Evolutionary conservation across 306 rosid species (phyloP).

Genomic region (Trifolium pratense): DNA sequence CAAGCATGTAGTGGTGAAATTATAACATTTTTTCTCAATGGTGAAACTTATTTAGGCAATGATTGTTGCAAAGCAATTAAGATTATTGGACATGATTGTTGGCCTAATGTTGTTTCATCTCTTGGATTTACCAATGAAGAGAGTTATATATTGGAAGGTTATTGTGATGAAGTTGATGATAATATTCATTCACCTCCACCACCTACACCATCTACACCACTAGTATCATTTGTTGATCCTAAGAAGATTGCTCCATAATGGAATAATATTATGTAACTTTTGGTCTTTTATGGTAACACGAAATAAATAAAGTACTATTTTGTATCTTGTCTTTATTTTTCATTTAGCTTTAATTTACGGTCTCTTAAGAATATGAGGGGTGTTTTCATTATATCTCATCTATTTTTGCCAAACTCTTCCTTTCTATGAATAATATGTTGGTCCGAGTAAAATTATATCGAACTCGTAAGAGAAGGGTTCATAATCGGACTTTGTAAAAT

Average conservation of each 20-base stretch:
- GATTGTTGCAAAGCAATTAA: constrained; percentile 60
- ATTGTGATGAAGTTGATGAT: constrained; percentile 53
- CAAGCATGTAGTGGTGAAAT: constrained; percentile 68
- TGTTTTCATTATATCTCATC: too few species aligned
- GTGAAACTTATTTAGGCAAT: constrained; percentile 59
- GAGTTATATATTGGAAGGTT: constrained; percentile 55
- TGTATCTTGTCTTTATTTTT: not conserved
- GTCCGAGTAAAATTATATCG: too few species aligned
- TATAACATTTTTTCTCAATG: constrained; percentile 58
- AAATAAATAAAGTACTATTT: not conserved
- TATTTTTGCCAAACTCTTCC: too few species aligned
- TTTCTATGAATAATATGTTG: too few species aligned
- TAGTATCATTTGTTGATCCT: constrained; percentile 1
- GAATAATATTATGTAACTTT: not conserved
- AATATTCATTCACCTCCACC: constrained; percentile 25
- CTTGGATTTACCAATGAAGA: constrained; percentile 68
- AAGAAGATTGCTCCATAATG: not conserved
- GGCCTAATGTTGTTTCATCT: constrained; percentile 63
- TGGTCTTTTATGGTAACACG: not conserved
- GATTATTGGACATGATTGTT: constrained; percentile 59
- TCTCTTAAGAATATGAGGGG: too few species aligned
- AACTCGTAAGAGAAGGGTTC: too few species aligned
- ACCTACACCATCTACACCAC: constrained; percentile 31
- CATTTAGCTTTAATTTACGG: not conserved
- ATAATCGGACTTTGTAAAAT: too few species aligned